phyloP scores from a whole-genome alignment of 495 filamentous ascomycete genomes.

The Podospora anserina region DNA sequence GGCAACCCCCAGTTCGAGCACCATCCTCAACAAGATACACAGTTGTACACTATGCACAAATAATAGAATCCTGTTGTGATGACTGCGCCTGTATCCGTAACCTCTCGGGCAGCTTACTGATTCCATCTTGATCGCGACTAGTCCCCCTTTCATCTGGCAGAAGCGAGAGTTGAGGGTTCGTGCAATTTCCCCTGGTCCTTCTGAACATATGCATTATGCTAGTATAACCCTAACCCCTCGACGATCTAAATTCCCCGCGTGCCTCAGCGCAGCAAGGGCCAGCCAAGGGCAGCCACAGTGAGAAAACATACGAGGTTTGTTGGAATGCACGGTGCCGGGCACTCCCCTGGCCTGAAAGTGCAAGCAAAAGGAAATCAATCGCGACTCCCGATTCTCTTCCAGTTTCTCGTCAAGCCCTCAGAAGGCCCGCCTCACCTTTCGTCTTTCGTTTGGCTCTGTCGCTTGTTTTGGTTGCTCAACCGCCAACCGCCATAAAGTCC shows the following conservation, averaged over 20 bases:
- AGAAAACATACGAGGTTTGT: background rate
- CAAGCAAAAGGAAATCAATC: background rate
- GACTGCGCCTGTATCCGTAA: no score
- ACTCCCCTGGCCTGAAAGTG: background rate
- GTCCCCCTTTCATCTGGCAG: background rate
- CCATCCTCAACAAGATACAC: background rate
- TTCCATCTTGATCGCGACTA: background rate
- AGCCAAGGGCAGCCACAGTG: background rate
- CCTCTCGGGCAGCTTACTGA: background rate
- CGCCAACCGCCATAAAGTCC: background rate
- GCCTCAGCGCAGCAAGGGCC: background rate
- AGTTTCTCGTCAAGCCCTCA: background rate
- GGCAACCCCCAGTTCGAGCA: constrained; percentile 2
- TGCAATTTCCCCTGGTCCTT: constrained; percentile 6
- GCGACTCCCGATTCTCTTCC: background rate
- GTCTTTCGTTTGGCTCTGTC: constrained; percentile 17
- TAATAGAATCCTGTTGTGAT: background rate
- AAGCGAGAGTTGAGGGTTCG: background rate
- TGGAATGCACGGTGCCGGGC: background rate
- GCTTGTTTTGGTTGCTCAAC: background rate
- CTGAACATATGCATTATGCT: background rate
- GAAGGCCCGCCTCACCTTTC: background rate
- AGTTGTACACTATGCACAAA: background rate
- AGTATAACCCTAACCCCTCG: constrained; percentile 12
- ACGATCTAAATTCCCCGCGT: constrained; percentile 1